Conservation (phyloP, 345 rosid genomes). For the Citrus australasica region DNA sequence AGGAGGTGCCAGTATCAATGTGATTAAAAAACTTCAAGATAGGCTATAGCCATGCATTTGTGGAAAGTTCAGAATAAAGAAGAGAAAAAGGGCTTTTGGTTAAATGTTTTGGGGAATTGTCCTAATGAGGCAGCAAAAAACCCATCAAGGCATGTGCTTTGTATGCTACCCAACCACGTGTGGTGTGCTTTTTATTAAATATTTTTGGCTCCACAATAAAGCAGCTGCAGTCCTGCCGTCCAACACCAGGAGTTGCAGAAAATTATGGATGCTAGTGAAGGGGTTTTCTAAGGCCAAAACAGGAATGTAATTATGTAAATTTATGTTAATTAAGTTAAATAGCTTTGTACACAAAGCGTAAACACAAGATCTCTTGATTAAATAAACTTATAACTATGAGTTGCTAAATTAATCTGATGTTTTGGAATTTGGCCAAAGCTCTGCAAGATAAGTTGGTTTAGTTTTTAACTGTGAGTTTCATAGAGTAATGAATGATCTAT, state of each 20-base stretch:
- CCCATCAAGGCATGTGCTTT: background rate
- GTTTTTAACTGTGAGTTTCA: background rate
- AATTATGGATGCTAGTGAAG: background rate
- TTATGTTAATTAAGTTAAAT: too few species aligned
- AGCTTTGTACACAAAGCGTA: too few species aligned
- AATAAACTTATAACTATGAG: background rate
- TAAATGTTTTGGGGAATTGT: background rate
- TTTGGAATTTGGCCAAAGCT: background rate
- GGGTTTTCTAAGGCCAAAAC: background rate
- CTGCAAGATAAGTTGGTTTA: background rate
- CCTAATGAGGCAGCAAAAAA: background rate
- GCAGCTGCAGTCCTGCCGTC: background rate
- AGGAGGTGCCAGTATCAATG: too few species aligned
- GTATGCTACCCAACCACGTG: conserved; percentile 1
- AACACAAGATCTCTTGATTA: too few species aligned
- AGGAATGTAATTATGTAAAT: background rate
- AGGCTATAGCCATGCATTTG: too few species aligned
- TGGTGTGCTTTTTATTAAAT: background rate
- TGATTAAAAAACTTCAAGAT: too few species aligned
- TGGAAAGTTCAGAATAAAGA: background rate
- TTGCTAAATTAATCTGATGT: background rate
- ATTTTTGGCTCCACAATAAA: background rate
- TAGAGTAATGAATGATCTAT: too few species aligned
- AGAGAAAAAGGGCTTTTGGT: background rate
- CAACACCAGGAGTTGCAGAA: background rate